Base-by-base conservation (phyloP, 2,329 filamentous ascomycete species). In the Diplodia intermedia region DNA sequence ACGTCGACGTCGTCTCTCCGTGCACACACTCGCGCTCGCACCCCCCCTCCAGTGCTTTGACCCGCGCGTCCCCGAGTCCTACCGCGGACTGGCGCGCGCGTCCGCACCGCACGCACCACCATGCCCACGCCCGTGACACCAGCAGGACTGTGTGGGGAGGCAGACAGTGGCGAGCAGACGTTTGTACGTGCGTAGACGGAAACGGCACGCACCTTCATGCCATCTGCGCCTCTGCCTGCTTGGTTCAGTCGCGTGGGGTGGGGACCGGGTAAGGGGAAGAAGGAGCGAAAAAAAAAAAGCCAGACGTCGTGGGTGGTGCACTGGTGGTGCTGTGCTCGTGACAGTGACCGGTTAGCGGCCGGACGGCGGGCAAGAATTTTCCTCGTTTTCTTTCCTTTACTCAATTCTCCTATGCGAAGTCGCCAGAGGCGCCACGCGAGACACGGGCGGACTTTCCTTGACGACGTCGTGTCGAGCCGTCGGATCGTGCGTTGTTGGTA, bases 81-180 rank as follows among this genome's bases (percentile, higher is more conserved):
- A 40, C 40, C 57, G 57, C 57, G 57, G 40, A 23, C 40, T 61
- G 57, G 57, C 40, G 57, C 57, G 57, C 40, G 57, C 56, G 36
- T 33, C 14, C 57, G 40, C 33, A 29, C 55, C 18, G 43, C 43
- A 43, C 33, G 55, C 20, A 60, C 36, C 36, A 29, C 23, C 18
- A 47, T n/a, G n/a, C 11, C 18, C 9, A 20, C 57, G 40, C 57
- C 40, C 57, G 57, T 62, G 57, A 49, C 57, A 43, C 57, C 57
- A 62, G 57, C 57, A 62, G 57, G 47, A 43, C 57, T 62, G 57
- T 62, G 55, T 60, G 57, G 47, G 57, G 57, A 43, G 57, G 40
- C 43, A 47, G 43, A 47, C n/a, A 33, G 26, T 49, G 57, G 57
- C 57, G 40, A 43, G 29, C 18, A 33, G 11, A 31, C 43, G 43